A percentile compares a stretch with the other conserved stretches of the same genome.
Conservation (phyloP, 2,329 filamentous ascomycete species). For the Aureobasidium melanogenum region DNA sequence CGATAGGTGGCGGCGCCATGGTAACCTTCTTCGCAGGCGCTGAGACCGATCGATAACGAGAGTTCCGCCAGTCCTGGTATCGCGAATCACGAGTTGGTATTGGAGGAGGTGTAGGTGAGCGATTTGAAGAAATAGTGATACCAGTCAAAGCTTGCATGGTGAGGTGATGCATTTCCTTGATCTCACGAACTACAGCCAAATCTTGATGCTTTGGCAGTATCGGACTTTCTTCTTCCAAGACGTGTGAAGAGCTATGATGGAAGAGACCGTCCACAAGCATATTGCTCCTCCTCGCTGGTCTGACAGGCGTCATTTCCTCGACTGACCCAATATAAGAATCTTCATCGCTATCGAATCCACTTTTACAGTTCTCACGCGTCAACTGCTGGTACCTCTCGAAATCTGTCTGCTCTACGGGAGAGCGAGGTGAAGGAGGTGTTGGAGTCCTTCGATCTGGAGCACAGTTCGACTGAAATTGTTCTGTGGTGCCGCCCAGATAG, state of each 20-base stretch:
- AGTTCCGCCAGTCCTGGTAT: conserved; percentile 9
- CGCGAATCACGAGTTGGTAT: not conserved
- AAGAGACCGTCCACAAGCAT: conserved; percentile 2
- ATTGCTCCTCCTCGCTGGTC: not conserved
- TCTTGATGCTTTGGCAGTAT: conserved; percentile 10
- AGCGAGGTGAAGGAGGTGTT: not conserved
- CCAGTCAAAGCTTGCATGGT: conserved; percentile 25
- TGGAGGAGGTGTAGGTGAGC: not conserved
- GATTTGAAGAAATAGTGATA: conserved; percentile 6
- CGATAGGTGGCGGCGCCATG: conserved; percentile 26
- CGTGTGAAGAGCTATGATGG: not conserved
- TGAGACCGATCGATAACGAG: conserved; percentile 11
- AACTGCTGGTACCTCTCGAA: conserved; percentile 7
- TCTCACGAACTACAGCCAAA: conserved; percentile 19
- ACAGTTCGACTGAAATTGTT: conserved; percentile 11
- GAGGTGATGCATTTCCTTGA: conserved; percentile 23
- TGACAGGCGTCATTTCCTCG: conserved; percentile 11
- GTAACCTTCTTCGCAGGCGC: conserved; percentile 21
- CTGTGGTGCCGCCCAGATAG: conserved; percentile 8
- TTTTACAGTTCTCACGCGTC: conserved; percentile 5
- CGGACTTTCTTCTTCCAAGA: conserved; percentile 13
- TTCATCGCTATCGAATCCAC: conserved; percentile 6
- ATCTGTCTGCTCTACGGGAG: conserved; percentile 2
- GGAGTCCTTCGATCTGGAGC: not conserved
- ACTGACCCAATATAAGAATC: conserved; percentile 10